Base-by-base conservation (phyloP, 768 basidiomycete species). In the Lactarius quietus region DNA sequence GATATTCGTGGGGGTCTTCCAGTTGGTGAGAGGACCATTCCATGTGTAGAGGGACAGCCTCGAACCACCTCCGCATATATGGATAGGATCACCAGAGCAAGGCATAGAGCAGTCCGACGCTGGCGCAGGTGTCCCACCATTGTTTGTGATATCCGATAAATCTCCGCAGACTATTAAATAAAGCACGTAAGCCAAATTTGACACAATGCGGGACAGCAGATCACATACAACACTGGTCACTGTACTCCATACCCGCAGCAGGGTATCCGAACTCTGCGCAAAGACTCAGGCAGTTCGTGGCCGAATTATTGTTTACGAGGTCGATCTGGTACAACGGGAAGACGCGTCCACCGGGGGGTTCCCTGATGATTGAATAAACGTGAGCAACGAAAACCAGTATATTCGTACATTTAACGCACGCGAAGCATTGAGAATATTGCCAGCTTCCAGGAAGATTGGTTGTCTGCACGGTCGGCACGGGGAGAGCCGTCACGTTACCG, bases 191-290 rank as follows among this genome's bases (percentile, higher is more conserved):
- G 64, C 7, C 28, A 23, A 31, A 41, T 39, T 26, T 31, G 55
- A 6, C 12, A 18, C 17, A 20, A 4, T 62, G n/a, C n/a, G 1
- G 29, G 20, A 35, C 18, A 60, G 51, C 4, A 62, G 28, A 62
- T 53, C 3, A 80, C 88, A 71, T 70, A 89, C 89, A 92, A 78
- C 90, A 92, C 71, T 91, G 87, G 66, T 86, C 72, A 18, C 83
- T 86, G 59, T 80, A 89, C 76, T 87, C 91, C 65, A 87, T 78
- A 29, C 88, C 90, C 31, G 85, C 85, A 43, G 83, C 89, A 1
- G 86, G 81, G 71, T 83, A 93, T 9, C 92, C 92, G 68, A 84
- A 92, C 1, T 80, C 78, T 15, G 84, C 80, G 69, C 92, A 93
- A 72, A 86, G 87, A 53, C 73, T 81, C 69, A 92, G 78, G 71